Base-by-base conservation (phyloP, 2,329 filamentous ascomycete genomes). In the Aspergillus sp. region DNA sequence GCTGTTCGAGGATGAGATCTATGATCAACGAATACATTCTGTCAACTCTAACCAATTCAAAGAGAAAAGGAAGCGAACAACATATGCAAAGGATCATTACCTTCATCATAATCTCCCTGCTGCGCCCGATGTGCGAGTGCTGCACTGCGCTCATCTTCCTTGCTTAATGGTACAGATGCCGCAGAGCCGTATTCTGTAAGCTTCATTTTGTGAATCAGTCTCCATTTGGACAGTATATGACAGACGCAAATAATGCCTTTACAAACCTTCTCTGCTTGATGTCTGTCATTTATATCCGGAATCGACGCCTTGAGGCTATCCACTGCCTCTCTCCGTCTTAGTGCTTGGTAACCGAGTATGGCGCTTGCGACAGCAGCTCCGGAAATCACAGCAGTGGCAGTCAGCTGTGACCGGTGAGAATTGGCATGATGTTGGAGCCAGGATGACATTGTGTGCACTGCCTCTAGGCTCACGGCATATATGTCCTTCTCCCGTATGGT, bases 1-100 rank as follows among this genome's bases (percentile, higher is more conserved):
- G 79, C 67, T 98, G 93, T 70, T 98, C 93, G 41, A 94, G 78
- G 48, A 97, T 91, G 39, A 98, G 78, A 58, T 93, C 90, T 82
- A 53, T n/a, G 46, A 36, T 26, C 35, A 36, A 8, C 5, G 27
- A 6, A 4, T 19, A 8, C 26, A 36, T 19, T 36, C 19, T 36
- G 33, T 53, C 29, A 47, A 49, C 48, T 35, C 51, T 43, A 29
- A 34, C 5, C 35, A 29, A 10, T 27, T n/a, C 8, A 32, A 5
- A 6, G n/a, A 32, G 8, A 32, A 5, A 5, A 32, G 30, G 6
- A 5, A 32, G 19, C 19, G 30, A 32, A 32, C 30, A 6, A 9
- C 30, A 32, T 5, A 32, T 9, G 30, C 30, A 32, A 9, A 32
- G 27, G n/a, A 42, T 33, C 34, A 52, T 43, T 59, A 78, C 76